These are phyloP conservation scores for Austroboletus niveus DNA, from an alignment of 1,284 basidiomycete genomes.

Conservation along the genomic window DNA sequence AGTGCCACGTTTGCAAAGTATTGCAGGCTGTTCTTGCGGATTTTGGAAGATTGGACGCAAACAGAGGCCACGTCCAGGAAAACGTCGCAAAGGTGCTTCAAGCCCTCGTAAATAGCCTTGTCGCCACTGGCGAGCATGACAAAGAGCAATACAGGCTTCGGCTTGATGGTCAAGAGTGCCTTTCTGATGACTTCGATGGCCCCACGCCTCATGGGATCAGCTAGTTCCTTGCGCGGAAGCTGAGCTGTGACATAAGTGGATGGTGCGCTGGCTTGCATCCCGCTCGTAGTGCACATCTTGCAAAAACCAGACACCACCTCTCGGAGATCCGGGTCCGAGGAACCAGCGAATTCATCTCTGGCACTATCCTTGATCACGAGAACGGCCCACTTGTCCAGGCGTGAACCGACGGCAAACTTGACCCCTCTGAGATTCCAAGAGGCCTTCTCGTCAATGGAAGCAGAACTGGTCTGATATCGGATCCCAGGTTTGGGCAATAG, in stretches of 20 bases:
- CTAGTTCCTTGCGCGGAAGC: slow-evolving; percentile 19
- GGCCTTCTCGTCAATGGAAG: slow-evolving; percentile 58
- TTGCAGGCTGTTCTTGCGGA: slow-evolving; percentile 60
- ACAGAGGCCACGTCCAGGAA: slow-evolving; percentile 68
- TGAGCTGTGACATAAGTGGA: slow-evolving; percentile 16
- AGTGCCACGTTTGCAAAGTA: slow-evolving; percentile 78
- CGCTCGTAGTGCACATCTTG: slow-evolving; percentile 58
- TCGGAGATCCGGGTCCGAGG: slow-evolving; percentile 50
- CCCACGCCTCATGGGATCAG: slow-evolving; percentile 20
- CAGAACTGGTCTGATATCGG: slow-evolving; percentile 46
- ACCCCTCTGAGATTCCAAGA: slow-evolving; percentile 70
- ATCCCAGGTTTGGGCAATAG: slow-evolving; percentile 62
- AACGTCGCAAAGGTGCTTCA: slow-evolving; percentile 73
- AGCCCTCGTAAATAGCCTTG: slow-evolving; percentile 66
- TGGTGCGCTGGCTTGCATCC: slow-evolving; percentile 46
- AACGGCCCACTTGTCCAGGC: slow-evolving; percentile 60
- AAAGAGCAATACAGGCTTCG: slow-evolving; percentile 46
- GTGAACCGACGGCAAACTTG: slow-evolving; percentile 57
- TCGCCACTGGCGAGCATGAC: slow-evolving; percentile 68
- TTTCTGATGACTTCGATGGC: slow-evolving; percentile 23
- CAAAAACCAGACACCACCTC: slow-evolving; percentile 50
- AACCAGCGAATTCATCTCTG: slow-evolving; percentile 49
- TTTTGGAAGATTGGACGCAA: slow-evolving; percentile 67
- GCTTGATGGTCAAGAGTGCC: slow-evolving; percentile 25
- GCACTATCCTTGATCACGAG: slow-evolving; percentile 57